Evolutionary conservation across 2,329 filamentous ascomycete genomes (phyloP), one percentile per base, ranked within the genome.

Genomic region (Colletotrichum liriopes): DNA sequence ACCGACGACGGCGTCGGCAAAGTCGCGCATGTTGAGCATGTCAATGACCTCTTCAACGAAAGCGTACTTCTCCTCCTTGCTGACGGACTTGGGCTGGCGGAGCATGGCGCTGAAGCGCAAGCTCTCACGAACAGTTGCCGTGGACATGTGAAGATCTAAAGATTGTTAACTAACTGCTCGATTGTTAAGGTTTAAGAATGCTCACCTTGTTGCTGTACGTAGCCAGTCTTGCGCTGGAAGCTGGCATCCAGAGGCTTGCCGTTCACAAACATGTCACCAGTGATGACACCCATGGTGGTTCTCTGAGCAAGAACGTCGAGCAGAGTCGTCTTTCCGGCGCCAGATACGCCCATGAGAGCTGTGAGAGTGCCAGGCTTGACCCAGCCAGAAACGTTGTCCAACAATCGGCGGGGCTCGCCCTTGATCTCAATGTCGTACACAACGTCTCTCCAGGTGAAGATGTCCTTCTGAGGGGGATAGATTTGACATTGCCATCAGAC

Each of bases 311-410:
- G 77, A 2, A 81, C 82, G 65, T 85, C 83, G 1, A 85, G 76
- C 7, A 85, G 79, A 0, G 84, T 85, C 1, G 84, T 85, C 75
- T 85, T 85, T 0, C 84, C 84, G 0, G 84, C 84, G 35, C 84
- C 84, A 29, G 78, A 90, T 0, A 91, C 89, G 51, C 92, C 90
- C 89, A 92, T 92, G 7, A 97, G 85, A 1, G 94, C 94, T 3
- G 94, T 97, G 43, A 97, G 83, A 1, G 93, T 97, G 39, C 95
- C 95, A 0, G 95, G 95, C 80, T 95, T 95, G 68, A 98, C 94
- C 93, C 94, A 97, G 7, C 95, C 95, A 75, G 93, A 90, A 1
- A 97, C 93, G 67, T 95, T 85, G 75, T 97, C 92, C 64, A 98
- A 82, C 72, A 98, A 79, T 23, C 92, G 88, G n/a, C 94, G 89